phyloP scores from a whole-genome alignment of 768 basidiomycete species.

The Tylopilus plumbeoviolaceoides region DNA sequence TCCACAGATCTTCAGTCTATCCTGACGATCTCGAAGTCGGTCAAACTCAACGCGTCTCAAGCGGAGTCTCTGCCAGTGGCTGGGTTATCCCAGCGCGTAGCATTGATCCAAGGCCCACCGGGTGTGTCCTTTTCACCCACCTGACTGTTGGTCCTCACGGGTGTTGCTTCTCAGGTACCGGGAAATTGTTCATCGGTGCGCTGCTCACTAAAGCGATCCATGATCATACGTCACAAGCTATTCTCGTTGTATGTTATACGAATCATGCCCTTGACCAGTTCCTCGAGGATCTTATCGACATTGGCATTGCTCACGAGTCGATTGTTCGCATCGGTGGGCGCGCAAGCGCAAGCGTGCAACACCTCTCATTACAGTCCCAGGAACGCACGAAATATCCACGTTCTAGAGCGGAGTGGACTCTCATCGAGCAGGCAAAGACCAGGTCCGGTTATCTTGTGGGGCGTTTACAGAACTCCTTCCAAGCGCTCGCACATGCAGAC shows the following conservation, averaged over 20 bases:
- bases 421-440: slow-evolving; percentile 39
- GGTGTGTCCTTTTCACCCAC: slow-evolving; percentile 34
- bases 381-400: slow-evolving; percentile 17
- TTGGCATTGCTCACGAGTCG: slow-evolving; percentile 45
- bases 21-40: slow-evolving; percentile 34
- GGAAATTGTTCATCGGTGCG: slow-evolving; percentile 71
- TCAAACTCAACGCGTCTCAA: slow-evolving; percentile 54
- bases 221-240: slow-evolving; percentile 41
- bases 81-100: slow-evolving; percentile 52
- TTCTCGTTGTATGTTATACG: slow-evolving; percentile 70
- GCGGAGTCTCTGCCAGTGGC: slow-evolving; percentile 41
- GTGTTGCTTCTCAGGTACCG: slow-evolving; percentile 48
- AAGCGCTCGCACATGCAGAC: slow-evolving; percentile 20
- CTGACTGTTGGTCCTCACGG: not conserved
- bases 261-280: slow-evolving; percentile 76
- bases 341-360: slow-evolving; percentile 44
- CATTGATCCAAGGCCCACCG: slow-evolving; percentile 69
- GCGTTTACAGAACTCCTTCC: slow-evolving; percentile 32
- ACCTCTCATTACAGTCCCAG: slow-evolving; percentile 44
- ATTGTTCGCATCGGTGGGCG: slow-evolving; percentile 62
- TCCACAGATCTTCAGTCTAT: slow-evolving; percentile 37
- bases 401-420: slow-evolving; percentile 35
- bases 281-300: slow-evolving; percentile 55
- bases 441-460: slow-evolving; percentile 8
- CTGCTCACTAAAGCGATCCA: slow-evolving; percentile 59